Evolutionary conservation across 2,329 filamentous ascomycete species (phyloP).

Genomic region (Scolecobasidium constrictum): DNA sequence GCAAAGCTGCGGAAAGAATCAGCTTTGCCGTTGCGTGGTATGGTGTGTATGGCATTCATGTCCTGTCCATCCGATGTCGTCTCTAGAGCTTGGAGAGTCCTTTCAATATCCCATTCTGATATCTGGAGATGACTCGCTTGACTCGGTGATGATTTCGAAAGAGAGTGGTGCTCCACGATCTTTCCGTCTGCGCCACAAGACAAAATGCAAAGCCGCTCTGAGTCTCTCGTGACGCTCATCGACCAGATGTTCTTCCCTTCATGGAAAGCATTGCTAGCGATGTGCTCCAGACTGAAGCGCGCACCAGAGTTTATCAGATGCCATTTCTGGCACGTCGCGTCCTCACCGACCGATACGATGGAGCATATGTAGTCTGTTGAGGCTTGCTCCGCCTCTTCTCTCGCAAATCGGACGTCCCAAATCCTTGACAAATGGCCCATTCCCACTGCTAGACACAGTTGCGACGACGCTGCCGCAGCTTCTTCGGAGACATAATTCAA

Average conservation of each 20-base stretch:
- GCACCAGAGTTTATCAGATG: constrained; percentile 15
- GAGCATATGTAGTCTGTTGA: not conserved
- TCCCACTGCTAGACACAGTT: constrained; percentile 51
- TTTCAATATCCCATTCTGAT: not conserved
- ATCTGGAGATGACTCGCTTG: not conserved
- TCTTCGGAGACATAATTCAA: constrained; percentile 52
- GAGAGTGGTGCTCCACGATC: constrained; percentile 24
- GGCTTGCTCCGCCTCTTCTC: constrained; percentile 13
- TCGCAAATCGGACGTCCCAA: constrained; percentile 68
- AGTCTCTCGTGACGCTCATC: constrained; percentile 29
- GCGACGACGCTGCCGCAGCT: not conserved
- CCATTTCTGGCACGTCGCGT: constrained; percentile 69
- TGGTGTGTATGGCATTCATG: not conserved
- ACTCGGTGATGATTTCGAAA: not conserved
- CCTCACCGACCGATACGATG: constrained; percentile 75
- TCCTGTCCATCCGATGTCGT: not conserved
- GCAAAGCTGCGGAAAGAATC: constrained; percentile 51
- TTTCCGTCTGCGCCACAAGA: constrained; percentile 81
- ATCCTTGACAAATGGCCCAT: constrained; percentile 88
- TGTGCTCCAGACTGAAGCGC: constrained; percentile 35
- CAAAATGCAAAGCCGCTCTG: constrained; percentile 23
- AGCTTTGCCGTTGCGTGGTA: not conserved
- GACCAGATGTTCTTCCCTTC: constrained; percentile 90
- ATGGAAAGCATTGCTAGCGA: constrained; percentile 50
- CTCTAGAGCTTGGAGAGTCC: not conserved